Conservation (phyloP, 257 asterid genomes). For the Salvia hispanica region DNA sequence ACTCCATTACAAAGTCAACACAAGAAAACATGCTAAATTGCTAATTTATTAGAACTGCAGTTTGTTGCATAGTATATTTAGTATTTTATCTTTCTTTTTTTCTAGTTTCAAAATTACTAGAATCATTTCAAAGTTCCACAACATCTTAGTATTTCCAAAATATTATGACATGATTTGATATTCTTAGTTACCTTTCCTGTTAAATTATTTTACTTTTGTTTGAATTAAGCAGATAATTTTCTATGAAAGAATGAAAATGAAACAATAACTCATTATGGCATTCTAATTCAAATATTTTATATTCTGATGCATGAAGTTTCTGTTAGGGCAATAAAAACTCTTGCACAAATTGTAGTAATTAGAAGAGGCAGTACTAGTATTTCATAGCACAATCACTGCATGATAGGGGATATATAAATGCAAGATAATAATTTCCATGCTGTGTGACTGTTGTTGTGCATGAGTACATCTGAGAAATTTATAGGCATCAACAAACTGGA, state of each 20-base stretch:
- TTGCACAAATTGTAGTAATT: constrained; percentile 18
- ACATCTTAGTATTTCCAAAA: constrained; percentile 20
- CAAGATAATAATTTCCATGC: constrained; percentile 8
- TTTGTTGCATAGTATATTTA: neutral
- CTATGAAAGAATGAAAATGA: constrained; percentile 4
- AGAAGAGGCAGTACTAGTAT: neutral
- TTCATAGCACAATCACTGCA: neutral
- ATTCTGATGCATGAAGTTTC: constrained; percentile 9
- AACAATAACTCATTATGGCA: constrained; percentile 4
- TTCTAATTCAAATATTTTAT: constrained; percentile 18
- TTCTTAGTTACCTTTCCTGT: constrained; percentile 1
- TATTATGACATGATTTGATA: no score
- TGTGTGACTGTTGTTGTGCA: neutral
- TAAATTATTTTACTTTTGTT: constrained; percentile 5
- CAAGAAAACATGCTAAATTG: constrained; percentile 17
- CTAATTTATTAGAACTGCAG: constrained; percentile 10
- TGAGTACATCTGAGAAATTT: constrained; percentile 7
- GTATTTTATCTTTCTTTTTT: constrained; percentile 2
- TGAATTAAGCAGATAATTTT: constrained; percentile 3
- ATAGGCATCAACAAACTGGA: constrained; percentile 16
- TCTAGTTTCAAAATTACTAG: constrained; percentile 8
- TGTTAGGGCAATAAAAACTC: constrained; percentile 3
- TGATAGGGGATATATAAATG: constrained; percentile 9
- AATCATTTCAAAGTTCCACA: neutral
- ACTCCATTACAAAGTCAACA: neutral